These are phyloP conservation scores for Apiotrichum gracile DNA, from an alignment of 1,284 basidiomycete genomes.

Conservation along the genomic window DNA sequence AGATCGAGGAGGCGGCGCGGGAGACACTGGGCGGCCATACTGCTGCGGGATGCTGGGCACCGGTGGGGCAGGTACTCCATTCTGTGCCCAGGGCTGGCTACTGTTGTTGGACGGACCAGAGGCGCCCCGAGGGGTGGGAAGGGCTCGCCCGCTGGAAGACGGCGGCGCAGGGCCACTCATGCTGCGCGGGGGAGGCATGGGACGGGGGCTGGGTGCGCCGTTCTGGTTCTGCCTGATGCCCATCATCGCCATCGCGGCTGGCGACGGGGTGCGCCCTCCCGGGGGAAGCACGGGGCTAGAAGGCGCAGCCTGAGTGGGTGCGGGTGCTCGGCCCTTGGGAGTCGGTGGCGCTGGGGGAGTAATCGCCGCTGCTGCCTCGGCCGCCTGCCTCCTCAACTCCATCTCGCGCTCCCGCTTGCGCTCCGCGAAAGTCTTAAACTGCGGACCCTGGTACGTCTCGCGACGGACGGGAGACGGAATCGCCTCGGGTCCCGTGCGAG, in stretches of 20 bases:
- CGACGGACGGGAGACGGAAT: neutral
- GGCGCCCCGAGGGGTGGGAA: neutral
- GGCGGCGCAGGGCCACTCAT: neutral
- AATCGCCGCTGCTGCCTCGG: slow-evolving; percentile 7
- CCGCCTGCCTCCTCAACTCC: slow-evolving; percentile 12
- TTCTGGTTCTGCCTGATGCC: neutral
- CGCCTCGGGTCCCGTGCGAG: neutral
- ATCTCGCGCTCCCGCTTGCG: slow-evolving; percentile 37
- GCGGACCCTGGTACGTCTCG: slow-evolving; percentile 33
- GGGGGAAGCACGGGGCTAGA: neutral
- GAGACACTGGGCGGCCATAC: slow-evolving; percentile 22
- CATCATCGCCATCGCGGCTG: slow-evolving; percentile 3
- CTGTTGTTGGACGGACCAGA: neutral
- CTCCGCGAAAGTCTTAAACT: slow-evolving; percentile 44
- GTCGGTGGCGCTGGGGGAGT: slow-evolving; percentile 1
- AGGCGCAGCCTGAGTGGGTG: neutral
- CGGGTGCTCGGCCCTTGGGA: neutral
- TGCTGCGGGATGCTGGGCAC: neutral
- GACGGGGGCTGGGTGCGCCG: neutral
- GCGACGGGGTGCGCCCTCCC: neutral
- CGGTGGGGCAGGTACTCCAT: neutral
- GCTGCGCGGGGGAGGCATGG: neutral
- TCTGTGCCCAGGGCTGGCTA: neutral
- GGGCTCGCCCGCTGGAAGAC: neutral
- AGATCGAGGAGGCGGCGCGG: slow-evolving; percentile 15